These are phyloP conservation scores for Neltuma alba DNA, from an alignment of 306 rosid genomes.

Conservation along the genomic window DNA sequence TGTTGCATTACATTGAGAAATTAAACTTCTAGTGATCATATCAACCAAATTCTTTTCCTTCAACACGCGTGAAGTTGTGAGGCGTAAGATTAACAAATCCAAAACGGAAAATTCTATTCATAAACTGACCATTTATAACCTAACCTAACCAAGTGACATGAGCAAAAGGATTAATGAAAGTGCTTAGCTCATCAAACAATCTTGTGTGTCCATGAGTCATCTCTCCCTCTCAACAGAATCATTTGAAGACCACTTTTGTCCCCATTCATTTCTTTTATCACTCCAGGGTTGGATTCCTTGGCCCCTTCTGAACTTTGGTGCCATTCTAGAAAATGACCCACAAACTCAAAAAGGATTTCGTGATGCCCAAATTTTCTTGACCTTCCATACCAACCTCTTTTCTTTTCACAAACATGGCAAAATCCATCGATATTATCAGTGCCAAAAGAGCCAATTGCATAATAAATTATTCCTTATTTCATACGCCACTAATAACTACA, in stretches of 20 bases:
- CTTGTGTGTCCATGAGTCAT: constrained; percentile 6
- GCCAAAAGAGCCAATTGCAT: constrained; percentile 11
- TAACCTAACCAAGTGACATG: neutral
- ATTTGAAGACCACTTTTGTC: neutral
- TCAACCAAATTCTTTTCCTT: too few species aligned
- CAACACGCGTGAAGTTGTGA: neutral
- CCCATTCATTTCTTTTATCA: constrained; percentile 6
- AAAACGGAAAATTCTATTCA: neutral
- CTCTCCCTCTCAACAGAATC: neutral
- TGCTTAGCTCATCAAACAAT: constrained; percentile 23
- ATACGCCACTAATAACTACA: neutral
- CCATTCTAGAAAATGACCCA: constrained; percentile 35
- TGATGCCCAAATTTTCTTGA: constrained; percentile 1
- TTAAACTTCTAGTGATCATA: too few species aligned
- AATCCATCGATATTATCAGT: constrained; percentile 5
- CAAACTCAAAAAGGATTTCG: neutral
- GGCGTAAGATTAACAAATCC: neutral
- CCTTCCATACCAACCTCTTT: neutral
- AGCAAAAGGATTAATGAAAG: neutral
- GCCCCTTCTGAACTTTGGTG: constrained; percentile 24
- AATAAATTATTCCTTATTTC: constrained; percentile 1
- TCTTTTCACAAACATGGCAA: constrained; percentile 29
- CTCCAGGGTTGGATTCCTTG: neutral
- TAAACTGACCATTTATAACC: neutral
- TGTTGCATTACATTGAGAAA: too few species aligned